phyloP scores from a whole-genome alignment of 1,284 basidiomycete species.

The Wallemia mellicola region DNA sequence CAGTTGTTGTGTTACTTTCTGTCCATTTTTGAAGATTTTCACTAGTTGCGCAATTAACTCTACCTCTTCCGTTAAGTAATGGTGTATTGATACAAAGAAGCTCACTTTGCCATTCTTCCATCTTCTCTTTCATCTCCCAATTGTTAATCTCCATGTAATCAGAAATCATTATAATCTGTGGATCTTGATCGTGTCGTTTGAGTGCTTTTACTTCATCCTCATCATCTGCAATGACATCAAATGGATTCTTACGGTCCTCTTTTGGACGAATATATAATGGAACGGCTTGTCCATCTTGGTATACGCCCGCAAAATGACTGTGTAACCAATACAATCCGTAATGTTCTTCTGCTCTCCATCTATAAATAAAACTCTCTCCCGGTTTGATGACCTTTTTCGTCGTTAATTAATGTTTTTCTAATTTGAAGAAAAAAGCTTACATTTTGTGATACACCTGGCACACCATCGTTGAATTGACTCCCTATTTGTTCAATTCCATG shows the following conservation, averaged over 20 bases:
- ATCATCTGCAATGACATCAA: neutral
- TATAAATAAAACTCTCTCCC: neutral
- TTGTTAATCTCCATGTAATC: neutral
- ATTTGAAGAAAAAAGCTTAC: too few species aligned
- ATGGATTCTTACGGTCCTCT: neutral
- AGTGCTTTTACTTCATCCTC: neutral
- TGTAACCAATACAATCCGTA: neutral
- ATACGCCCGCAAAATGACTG: neutral
- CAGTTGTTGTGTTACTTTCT: neutral
- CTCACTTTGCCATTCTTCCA: neutral
- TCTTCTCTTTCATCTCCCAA: neutral
- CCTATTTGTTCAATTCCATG: conserved; percentile 1
- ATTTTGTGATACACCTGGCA: neutral
- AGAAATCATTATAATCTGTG: neutral
- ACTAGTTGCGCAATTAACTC: neutral
- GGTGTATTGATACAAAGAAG: neutral
- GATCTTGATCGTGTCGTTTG: neutral
- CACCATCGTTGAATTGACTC: neutral
- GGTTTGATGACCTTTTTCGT: neutral
- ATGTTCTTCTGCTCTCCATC: neutral
- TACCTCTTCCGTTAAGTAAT: neutral
- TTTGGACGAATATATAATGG: neutral
- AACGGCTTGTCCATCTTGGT: neutral
- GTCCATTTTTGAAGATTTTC: neutral
- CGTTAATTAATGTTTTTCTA: too few species aligned